Evolutionary conservation across 306 rosid genomes (phyloP).

Genomic region (Castanea mollissima): DNA sequence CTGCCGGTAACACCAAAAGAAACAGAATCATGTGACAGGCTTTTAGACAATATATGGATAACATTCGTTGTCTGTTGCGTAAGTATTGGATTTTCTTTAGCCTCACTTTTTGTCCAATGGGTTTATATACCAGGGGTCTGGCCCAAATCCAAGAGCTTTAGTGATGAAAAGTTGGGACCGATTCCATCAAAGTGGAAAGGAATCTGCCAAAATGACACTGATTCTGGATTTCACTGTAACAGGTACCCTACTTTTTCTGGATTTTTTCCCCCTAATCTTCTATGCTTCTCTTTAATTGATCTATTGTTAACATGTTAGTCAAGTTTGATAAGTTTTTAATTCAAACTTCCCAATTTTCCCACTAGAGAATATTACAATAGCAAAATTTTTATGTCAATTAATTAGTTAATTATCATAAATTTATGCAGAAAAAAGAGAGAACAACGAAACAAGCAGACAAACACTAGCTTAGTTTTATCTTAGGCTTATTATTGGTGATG

Average conservation of each 20-base stretch:
- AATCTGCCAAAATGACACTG: conserved; percentile 53
- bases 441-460: no score
- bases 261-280: neutral
- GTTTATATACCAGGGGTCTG: conserved; percentile 50
- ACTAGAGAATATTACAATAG: no score
- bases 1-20: neutral
- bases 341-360: no score
- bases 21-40: neutral
- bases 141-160: conserved; percentile 84
- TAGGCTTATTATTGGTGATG: no score
- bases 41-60: conserved; percentile 13
- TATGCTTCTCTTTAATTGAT: neutral
- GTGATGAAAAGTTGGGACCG: conserved; percentile 67
- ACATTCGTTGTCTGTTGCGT: neutral
- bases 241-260: conserved; percentile 40
- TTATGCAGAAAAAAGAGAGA: no score
- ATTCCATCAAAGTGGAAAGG: conserved; percentile 86
- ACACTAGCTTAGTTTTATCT: no score
- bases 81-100: conserved; percentile 14
- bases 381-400: no score
- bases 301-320: no score
- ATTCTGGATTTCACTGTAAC: conserved; percentile 60
- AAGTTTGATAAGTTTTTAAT: no score
- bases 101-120: conserved; percentile 21
- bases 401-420: no score